Base-by-base conservation (phyloP, 164 flowering plant genomes). In the Malania oleifera region DNA sequence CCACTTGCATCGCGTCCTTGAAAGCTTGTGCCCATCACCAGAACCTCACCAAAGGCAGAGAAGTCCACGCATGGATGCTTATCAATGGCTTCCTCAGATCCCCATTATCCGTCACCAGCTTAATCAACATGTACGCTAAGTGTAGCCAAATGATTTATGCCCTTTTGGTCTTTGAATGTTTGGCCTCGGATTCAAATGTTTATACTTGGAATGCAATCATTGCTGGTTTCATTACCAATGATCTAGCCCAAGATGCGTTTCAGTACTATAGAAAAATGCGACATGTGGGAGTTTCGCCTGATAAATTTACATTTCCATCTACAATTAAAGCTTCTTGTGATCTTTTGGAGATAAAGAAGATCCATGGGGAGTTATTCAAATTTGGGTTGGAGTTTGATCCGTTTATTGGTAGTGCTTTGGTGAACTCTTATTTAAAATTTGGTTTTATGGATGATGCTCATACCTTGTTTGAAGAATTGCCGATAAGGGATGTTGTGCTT, bases 71-170 rank as follows among this genome's bases (percentile, higher is more conserved):
- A 37, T 64, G 37, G 62, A 70, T 86, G 76, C 67, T 86, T 50
- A 44, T 22, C 35, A 64, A 50, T 55, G 83, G 81, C 28, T 66
- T 75, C 37, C 60, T 75, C 17, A 1, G 18, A 24, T 79, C 78
- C 50, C 87, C 90, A 1, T 44, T 53, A 25, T 67, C 84, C 26
- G 55, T 78, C 53, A 86, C 96, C 3, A 81, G 88, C 73, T 73
- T 89, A 25, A 81, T 89, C 70, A 86, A 86, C 69, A 78, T 84
- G 84, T 89, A 89, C 67, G 81, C 89, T 46, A 84, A 89, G 61
- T 84, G 89, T 62, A 62, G 60, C 53, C 70, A 50, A 25, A 69
- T 77, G 15, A 15, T n/a, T 14, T 40, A 77, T 24, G 90, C 92
- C 10, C 5, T 78, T 12, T 22, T 58, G 0, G 67, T 86, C 24